Conservation (phyloP, 129 eudicot genomes). For the Pseudognaphalium luteoalbum region DNA sequence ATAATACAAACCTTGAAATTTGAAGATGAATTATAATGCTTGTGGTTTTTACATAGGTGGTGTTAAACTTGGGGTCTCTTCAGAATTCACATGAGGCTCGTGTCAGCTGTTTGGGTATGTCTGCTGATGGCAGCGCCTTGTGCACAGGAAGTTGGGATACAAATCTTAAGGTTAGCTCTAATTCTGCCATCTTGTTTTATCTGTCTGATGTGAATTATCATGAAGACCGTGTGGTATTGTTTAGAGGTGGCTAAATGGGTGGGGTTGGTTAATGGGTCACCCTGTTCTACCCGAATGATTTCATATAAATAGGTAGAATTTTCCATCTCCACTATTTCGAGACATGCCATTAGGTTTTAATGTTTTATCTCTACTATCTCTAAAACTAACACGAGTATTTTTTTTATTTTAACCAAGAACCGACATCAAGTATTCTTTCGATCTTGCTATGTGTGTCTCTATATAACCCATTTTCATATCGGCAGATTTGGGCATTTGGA, state of each 20-base stretch:
- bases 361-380: not conserved
- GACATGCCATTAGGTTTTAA: not conserved
- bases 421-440: too few relatives aligned
- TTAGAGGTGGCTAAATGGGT: not conserved
- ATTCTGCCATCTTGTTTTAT: not conserved
- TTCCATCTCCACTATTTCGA: too few relatives aligned
- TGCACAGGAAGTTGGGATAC: conserved; percentile 98
- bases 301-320: too few relatives aligned
- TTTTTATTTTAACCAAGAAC: not conserved
- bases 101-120: conserved; percentile 91
- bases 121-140: conserved; percentile 97
- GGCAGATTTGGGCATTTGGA: too few relatives aligned
- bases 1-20: not conserved
- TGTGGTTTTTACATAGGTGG: conserved; percentile 43
- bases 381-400: not conserved
- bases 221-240: conserved; percentile 6
- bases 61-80: conserved; percentile 77
- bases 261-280: not conserved
- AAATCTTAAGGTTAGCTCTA: conserved; percentile 76
- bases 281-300: too few relatives aligned
- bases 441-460: too few relatives aligned
- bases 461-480: too few relatives aligned
- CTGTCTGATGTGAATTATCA: not conserved
- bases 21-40: not conserved
- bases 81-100: conserved; percentile 81